Evolutionary conservation across 2,329 filamentous ascomycete species (phyloP).

Genomic region (Arachnomyces sp.): DNA sequence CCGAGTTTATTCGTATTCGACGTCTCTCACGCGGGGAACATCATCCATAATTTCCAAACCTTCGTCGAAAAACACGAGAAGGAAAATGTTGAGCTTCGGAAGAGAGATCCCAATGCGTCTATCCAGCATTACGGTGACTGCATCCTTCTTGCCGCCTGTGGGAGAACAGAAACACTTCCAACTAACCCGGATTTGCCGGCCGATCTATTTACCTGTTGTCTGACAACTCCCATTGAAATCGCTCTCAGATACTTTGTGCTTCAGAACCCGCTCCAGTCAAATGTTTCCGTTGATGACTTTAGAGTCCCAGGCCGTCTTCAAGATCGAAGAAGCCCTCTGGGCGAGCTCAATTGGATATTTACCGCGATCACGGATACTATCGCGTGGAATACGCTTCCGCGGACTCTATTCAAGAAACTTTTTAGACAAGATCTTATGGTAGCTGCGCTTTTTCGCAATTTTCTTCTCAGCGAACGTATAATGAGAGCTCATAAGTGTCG

Average conservation of each 20-base stretch:
- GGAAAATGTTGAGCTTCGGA: constrained; percentile 70
- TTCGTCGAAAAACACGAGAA: constrained; percentile 93
- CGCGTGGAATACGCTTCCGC: constrained; percentile 90
- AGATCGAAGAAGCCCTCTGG: constrained; percentile 85
- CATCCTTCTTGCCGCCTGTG: constrained; percentile 89
- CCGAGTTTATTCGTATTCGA: constrained; percentile 97
- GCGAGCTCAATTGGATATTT: constrained; percentile 98
- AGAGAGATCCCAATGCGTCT: constrained; percentile 63
- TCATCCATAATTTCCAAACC: constrained; percentile 87
- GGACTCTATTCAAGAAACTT: constrained; percentile 88
- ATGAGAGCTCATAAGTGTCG: constrained; percentile 97
- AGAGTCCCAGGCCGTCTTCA: constrained; percentile 86
- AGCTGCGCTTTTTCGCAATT: constrained; percentile 94
- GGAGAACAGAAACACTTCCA: constrained; percentile 82
- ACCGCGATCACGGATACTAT: constrained; percentile 98
- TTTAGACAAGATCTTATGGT: constrained; percentile 98
- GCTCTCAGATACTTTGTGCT: constrained; percentile 93
- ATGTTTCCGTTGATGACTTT: constrained; percentile 70
- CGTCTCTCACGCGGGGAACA: constrained; percentile 92
- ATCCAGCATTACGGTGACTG: constrained; percentile 66
- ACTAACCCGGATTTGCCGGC: constrained; percentile 90
- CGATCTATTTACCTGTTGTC: constrained; percentile 89
- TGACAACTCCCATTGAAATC: constrained; percentile 97
- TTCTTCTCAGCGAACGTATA: constrained; percentile 84
- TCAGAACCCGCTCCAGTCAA: constrained; percentile 68